These are phyloP conservation scores for Cucumis cinereus DNA, from an alignment of 306 rosid genomes.

Conservation along the genomic window DNA sequence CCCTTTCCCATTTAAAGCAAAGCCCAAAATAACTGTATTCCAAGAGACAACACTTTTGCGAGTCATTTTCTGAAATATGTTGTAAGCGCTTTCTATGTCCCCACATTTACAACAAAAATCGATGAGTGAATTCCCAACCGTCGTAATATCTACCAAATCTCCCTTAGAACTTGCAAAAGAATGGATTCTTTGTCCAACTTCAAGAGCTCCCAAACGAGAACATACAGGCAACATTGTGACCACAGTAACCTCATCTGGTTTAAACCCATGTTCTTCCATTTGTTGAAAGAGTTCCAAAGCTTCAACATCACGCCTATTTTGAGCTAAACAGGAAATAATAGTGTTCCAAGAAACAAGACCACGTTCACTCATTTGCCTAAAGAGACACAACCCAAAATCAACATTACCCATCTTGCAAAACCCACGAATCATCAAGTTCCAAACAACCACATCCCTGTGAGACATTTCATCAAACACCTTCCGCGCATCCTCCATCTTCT, in stretches of 20 bases:
- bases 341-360: constrained; percentile 66
- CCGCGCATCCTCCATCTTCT: constrained; percentile 33
- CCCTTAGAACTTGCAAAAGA: constrained; percentile 29
- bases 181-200: constrained; percentile 51
- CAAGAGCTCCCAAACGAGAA: constrained; percentile 56
- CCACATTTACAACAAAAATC: constrained; percentile 75
- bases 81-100: constrained; percentile 31
- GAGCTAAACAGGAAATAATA: constrained; percentile 50
- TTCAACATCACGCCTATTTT: constrained; percentile 25
- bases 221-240: constrained; percentile 55
- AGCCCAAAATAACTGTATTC: constrained; percentile 63
- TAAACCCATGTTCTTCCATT: constrained; percentile 47
- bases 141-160: constrained; percentile 12
- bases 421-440: constrained; percentile 72
- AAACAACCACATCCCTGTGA: constrained; percentile 37
- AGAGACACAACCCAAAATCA: constrained; percentile 34
- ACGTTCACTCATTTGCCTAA: constrained; percentile 44
- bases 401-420: constrained; percentile 46
- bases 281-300: constrained; percentile 43
- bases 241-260: constrained; percentile 61
- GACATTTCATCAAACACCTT: constrained; percentile 57
- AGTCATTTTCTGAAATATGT: constrained; percentile 34
- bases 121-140: constrained; percentile 56
- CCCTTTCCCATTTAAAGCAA: constrained; percentile 67
- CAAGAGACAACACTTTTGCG: constrained; percentile 57